phyloP scores from a whole-genome alignment of 305 asterid genomes.

The Vinca major region DNA sequence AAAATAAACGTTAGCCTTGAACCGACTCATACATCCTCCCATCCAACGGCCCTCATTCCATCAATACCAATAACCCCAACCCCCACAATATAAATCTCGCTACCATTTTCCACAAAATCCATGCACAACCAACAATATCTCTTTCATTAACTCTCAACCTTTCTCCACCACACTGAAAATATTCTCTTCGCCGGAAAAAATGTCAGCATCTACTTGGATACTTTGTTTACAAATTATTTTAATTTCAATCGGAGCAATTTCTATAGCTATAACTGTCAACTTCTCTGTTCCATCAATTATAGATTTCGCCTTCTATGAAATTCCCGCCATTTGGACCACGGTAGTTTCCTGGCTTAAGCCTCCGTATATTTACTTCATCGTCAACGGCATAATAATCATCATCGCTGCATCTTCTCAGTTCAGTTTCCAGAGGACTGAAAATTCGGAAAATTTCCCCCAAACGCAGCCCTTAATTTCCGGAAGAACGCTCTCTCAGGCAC shows the following conservation, averaged over 20 bases:
- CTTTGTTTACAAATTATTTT: constrained; percentile 34
- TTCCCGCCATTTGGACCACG: constrained; percentile 34
- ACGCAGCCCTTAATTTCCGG: constrained; percentile 2
- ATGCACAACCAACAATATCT: constrained; percentile 10
- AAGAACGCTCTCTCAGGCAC: background rate
- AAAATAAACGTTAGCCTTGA: too few relatives aligned
- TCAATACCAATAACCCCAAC: constrained; percentile 1
- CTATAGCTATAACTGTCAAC: constrained; percentile 31
- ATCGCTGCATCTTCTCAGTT: constrained; percentile 54
- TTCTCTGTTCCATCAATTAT: constrained; percentile 25
- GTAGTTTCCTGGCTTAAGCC: constrained; percentile 42
- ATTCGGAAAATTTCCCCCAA: background rate
- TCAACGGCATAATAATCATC: constrained; percentile 60
- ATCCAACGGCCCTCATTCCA: constrained; percentile 15
- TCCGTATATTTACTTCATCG: constrained; percentile 55
- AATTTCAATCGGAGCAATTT: constrained; percentile 40
- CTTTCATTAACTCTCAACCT: background rate
- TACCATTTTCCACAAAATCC: background rate
- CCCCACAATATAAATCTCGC: too few relatives aligned
- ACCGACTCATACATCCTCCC: too few relatives aligned
- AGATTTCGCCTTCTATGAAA: constrained; percentile 21
- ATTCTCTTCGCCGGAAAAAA: background rate
- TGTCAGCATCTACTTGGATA: constrained; percentile 21
- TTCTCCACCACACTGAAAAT: background rate
- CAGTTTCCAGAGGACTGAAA: constrained; percentile 10